Evolutionary conservation across 2,329 filamentous ascomycete species (phyloP), one percentile per base, ranked within the genome.

Genomic region (Fusarium nanum): DNA sequence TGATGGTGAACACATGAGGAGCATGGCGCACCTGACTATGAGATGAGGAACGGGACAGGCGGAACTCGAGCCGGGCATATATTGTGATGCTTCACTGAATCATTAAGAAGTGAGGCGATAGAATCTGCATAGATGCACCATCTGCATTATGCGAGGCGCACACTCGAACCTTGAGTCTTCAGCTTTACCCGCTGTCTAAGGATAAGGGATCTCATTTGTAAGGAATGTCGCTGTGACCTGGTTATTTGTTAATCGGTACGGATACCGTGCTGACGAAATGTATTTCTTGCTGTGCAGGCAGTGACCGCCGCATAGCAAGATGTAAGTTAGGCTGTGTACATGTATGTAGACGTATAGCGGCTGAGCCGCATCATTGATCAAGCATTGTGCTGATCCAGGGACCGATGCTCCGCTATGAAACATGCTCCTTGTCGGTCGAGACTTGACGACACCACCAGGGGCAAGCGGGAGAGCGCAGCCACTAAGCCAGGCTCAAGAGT

Each of bases 401-500:
- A 66, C 61, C 52, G 44, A 61, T 66, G 37, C 61, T 60, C 54
- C 34, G 37, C 42, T 48, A 41, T 53, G 30, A 60, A 65, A 65
- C 60, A 41, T 37, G 27, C 23, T 50, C 41, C 45, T 50, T 18
- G 25, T 32, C 25, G 23, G 23, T 37, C 34, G 18, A 13, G 34
- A 27, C 13, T 53, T n/a, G 23, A 53, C 18, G 32, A 37, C 32
- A 50, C 22, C 49, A 53, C 18, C 12, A 53, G 23, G 9, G 49
- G 20, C 34, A 50, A 32, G 22, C 34, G 11, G 13, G 40, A 53
- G 16, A 53, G 23, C 49, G 34, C 10, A n/a, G 34, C 49, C 27
- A 28, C 34, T 27, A 23, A 20, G 42, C 12, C 18, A 47, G 28
- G 62, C 45, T 56, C 28, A 23, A 52, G 45, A 62, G 23, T 53